Percentiles rank a stretch among this genome's conserved stretches.
Conservation (phyloP, 169 alveolate genomes). For the Cryptosporidium andersoni region DNA sequence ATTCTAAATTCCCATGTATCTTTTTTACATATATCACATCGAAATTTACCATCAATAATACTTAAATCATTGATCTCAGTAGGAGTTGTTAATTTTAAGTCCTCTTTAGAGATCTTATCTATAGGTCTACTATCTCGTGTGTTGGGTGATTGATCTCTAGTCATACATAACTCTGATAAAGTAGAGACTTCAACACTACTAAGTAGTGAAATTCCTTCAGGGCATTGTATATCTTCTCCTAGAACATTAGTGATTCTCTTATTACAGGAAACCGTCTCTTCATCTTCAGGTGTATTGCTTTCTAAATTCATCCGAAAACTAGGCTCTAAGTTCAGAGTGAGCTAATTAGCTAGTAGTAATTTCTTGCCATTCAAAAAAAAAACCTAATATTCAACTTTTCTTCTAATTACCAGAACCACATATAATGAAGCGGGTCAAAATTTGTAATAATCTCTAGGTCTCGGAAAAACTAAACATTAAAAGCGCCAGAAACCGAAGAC, state of each 20-base stretch:
- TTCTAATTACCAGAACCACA: too few species aligned
- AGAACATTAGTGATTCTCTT: background rate
- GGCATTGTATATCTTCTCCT: slow-evolving; percentile 47
- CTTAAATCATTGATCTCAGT: slow-evolving; percentile 12
- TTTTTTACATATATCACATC: slow-evolving; percentile 65
- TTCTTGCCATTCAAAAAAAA: too few species aligned
- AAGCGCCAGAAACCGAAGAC: too few species aligned
- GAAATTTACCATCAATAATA: slow-evolving; percentile 66
- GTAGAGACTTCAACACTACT: slow-evolving; percentile 53
- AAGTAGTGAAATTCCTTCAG: slow-evolving; percentile 22
- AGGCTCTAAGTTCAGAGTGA: too few species aligned
- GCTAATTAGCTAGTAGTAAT: too few species aligned
- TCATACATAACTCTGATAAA: slow-evolving; percentile 22
- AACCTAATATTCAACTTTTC: too few species aligned
- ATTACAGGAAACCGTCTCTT: too few species aligned
- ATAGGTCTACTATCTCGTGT: slow-evolving; percentile 9
- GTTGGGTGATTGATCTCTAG: slow-evolving; percentile 39
- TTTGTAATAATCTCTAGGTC: too few species aligned
- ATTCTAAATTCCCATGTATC: slow-evolving; percentile 76
- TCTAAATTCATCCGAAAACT: too few species aligned
- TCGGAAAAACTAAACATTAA: too few species aligned
- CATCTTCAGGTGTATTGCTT: too few species aligned
- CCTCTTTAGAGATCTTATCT: background rate
- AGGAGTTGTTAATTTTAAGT: background rate
- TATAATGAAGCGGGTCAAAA: too few species aligned